These are phyloP conservation scores for Exophiala sideris DNA, from an alignment of 2,329 filamentous ascomycete genomes.

Conservation along the genomic window DNA sequence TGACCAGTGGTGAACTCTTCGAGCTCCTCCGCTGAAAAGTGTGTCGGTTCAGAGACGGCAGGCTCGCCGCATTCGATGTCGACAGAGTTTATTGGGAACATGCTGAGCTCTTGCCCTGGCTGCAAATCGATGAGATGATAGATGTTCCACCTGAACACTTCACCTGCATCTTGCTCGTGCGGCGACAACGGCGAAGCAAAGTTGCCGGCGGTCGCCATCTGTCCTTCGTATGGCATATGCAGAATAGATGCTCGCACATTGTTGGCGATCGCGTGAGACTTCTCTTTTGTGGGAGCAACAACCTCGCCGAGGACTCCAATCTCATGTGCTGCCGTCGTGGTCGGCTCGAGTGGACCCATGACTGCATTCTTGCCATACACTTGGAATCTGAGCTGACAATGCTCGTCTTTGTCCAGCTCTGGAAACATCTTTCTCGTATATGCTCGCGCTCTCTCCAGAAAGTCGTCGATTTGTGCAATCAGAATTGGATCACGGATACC, in stretches of 20 bases:
- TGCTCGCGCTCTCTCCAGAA: slow-evolving; percentile 44
- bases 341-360: slow-evolving; percentile 30
- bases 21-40: neutral
- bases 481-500: slow-evolving; percentile 47
- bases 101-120: slow-evolving; percentile 28
- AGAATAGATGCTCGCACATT: slow-evolving; percentile 39
- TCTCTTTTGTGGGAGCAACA: slow-evolving; percentile 43
- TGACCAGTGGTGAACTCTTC: neutral
- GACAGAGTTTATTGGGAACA: slow-evolving; percentile 6
- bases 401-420: neutral
- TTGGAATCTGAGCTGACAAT: neutral
- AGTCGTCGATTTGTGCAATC: slow-evolving; percentile 39
- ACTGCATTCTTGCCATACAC: slow-evolving; percentile 24
- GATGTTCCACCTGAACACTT: slow-evolving; percentile 40
- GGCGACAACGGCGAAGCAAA: slow-evolving; percentile 40
- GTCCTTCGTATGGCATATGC: slow-evolving; percentile 48
- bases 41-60: neutral
- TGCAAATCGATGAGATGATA: slow-evolving; percentile 48
- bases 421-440: slow-evolving; percentile 33
- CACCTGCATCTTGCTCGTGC: slow-evolving; percentile 32
- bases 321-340: slow-evolving; percentile 4
- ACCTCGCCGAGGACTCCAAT: slow-evolving; percentile 40
- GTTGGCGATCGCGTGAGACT: slow-evolving; percentile 43
- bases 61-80: neutral
- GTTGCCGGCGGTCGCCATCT: slow-evolving; percentile 52